Evolutionary conservation across 257 asterid species (phyloP).

Genomic region (Striga asiatica): DNA sequence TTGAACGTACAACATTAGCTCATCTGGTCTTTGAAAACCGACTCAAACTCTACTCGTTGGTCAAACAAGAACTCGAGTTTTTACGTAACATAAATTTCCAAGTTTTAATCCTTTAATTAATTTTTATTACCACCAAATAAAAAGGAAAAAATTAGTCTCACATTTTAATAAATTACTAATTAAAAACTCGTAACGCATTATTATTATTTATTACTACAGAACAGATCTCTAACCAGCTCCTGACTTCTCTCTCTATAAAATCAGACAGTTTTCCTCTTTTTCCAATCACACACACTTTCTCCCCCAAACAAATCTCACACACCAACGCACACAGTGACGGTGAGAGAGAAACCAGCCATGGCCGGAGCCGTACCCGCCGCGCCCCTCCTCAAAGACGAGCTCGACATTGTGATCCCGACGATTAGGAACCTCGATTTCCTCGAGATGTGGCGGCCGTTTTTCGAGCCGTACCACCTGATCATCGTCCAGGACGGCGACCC

Average conservation of each 20-base stretch:
- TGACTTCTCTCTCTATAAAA: constrained; percentile 3
- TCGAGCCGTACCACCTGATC: constrained; percentile 60
- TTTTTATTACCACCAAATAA: not conserved
- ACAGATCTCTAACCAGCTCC: no score
- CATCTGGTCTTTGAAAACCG: no score
- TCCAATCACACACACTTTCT: no score
- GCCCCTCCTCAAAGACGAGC: constrained; percentile 58
- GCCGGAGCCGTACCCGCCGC: constrained; percentile 25
- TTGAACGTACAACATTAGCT: no score
- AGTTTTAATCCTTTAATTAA: no score
- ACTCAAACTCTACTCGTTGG: no score
- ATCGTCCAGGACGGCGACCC: constrained; percentile 87
- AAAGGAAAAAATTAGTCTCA: no score
- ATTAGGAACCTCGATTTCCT: constrained; percentile 77
- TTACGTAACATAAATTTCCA: not conserved
- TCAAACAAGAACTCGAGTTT: no score
- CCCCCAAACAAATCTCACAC: no score
- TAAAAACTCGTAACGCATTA: not conserved
- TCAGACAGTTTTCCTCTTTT: constrained; percentile 8
- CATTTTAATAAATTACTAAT: no score
- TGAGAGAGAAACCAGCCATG: constrained; percentile 20
- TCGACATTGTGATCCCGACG: constrained; percentile 70
- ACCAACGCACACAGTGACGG: not conserved
- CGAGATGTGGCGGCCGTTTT: constrained; percentile 83
- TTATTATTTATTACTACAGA: no score